phyloP scores from a whole-genome alignment of 176 grass and related monocot genomes.

The Oryza glumipatula region DNA sequence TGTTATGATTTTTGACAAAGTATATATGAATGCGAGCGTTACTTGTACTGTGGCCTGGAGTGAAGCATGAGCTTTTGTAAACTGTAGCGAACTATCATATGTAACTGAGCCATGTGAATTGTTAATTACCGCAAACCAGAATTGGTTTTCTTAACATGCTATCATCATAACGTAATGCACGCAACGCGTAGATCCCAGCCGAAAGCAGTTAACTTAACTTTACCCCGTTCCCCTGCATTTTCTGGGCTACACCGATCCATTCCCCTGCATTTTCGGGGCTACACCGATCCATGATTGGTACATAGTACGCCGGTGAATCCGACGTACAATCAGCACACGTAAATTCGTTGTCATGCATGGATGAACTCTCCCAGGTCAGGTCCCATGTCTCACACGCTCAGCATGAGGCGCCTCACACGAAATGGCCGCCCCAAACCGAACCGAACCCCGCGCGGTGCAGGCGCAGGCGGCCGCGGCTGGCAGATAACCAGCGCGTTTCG shows the following conservation, averaged over 20 bases:
- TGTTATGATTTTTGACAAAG: not conserved
- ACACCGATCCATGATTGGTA: not conserved
- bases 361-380: not conserved
- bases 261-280: not conserved
- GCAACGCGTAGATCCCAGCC: not conserved
- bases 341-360: not conserved
- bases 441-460: constrained; percentile 39
- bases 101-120: not conserved
- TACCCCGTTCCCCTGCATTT: not conserved
- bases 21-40: not conserved
- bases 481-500: constrained; percentile 43
- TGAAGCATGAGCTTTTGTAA: not conserved
- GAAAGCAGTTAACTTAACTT: not conserved
- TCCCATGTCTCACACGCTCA: constrained; percentile 39
- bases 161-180: not conserved
- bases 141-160: not conserved
- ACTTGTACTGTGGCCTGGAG: not conserved
- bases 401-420: constrained; percentile 76
- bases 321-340: not conserved
- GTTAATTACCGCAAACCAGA: not conserved
- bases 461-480: constrained; percentile 7
- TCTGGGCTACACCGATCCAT: not conserved
- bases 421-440: constrained; percentile 62
- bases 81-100: constrained; percentile 9
- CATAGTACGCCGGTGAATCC: not conserved